Evolutionary conservation across 768 basidiomycete genomes (phyloP).

Genomic region (Boletus rex-veris): DNA sequence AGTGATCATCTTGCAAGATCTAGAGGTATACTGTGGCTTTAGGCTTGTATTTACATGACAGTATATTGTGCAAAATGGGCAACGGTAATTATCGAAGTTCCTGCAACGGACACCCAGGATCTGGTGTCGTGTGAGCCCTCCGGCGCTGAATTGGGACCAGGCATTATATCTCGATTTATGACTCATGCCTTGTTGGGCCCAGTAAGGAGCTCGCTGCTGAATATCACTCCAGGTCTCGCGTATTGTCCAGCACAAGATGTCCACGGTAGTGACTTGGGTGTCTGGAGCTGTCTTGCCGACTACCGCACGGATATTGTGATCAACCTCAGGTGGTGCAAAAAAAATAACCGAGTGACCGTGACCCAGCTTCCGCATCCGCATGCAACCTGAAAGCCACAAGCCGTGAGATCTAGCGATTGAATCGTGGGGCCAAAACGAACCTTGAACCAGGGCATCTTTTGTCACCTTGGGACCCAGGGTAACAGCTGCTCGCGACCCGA

Average conservation of each 20-base stretch:
- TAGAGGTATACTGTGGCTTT: too few relatives aligned
- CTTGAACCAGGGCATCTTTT: slow-evolving; percentile 34
- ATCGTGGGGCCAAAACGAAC: slow-evolving; percentile 12
- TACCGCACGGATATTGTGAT: slow-evolving; percentile 32
- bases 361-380: slow-evolving; percentile 49
- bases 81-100: too few relatives aligned
- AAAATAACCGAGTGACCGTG: slow-evolving; percentile 45
- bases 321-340: slow-evolving; percentile 41
- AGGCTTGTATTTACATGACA: too few relatives aligned
- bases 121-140: not conserved
- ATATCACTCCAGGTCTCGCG: slow-evolving; percentile 35
- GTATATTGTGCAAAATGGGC: too few relatives aligned
- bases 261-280: slow-evolving; percentile 3
- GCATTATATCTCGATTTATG: slow-evolving; percentile 6
- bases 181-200: slow-evolving; percentile 24
- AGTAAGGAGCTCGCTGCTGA: not conserved
- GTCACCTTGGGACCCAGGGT: slow-evolving; percentile 35
- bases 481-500: slow-evolving; percentile 31
- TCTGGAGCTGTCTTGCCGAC: slow-evolving; percentile 3
- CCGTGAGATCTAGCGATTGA: not conserved
- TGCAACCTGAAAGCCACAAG: slow-evolving; percentile 36
- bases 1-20: too few relatives aligned
- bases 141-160: slow-evolving; percentile 13
- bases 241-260: slow-evolving; percentile 44
- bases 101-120: too few relatives aligned